Evolutionary conservation across 78 protist species (phyloP).

Genomic region (Protostelium mycophagum): DNA sequence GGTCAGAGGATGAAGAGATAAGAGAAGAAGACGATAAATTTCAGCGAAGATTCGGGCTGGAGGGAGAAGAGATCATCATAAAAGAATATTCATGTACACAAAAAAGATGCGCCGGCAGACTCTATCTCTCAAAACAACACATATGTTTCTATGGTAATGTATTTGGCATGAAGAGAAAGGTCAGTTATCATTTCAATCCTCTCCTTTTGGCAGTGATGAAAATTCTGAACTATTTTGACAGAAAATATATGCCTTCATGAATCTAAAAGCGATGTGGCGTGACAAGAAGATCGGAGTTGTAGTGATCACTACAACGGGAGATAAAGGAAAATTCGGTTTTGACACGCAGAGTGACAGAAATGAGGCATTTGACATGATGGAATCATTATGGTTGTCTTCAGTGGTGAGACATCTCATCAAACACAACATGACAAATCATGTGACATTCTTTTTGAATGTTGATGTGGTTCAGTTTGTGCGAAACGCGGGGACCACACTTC

Average conservation of each 20-base stretch:
- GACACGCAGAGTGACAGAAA: background rate
- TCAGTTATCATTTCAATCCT: no score
- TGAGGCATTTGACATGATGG: background rate
- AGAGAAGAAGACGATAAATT: slow-evolving; percentile 59
- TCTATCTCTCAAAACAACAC: slow-evolving; percentile 56
- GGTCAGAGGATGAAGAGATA: slow-evolving; percentile 4
- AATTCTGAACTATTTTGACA: slow-evolving; percentile 21
- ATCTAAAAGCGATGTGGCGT: background rate
- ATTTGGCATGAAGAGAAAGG: slow-evolving; percentile 62
- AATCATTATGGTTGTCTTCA: slow-evolving; percentile 8
- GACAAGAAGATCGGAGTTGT: background rate
- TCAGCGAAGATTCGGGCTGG: slow-evolving; percentile 19
- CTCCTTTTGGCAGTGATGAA: slow-evolving; percentile 20
- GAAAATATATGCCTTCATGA: slow-evolving; percentile 5
- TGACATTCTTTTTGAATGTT: background rate
- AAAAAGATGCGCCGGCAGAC: slow-evolving; percentile 41
- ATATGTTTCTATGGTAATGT: slow-evolving; percentile 64
- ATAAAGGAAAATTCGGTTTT: background rate
- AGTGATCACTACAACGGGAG: background rate
- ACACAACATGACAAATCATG: background rate
- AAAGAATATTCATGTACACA: slow-evolving; percentile 52
- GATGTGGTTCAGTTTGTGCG: slow-evolving; percentile 19
- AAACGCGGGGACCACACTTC: slow-evolving; percentile 17
- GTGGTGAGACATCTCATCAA: slow-evolving; percentile 34
- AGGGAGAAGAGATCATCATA: slow-evolving; percentile 40